Evolutionary conservation across 1,284 basidiomycete species (phyloP).

Genomic region (Malassezia japonica): DNA sequence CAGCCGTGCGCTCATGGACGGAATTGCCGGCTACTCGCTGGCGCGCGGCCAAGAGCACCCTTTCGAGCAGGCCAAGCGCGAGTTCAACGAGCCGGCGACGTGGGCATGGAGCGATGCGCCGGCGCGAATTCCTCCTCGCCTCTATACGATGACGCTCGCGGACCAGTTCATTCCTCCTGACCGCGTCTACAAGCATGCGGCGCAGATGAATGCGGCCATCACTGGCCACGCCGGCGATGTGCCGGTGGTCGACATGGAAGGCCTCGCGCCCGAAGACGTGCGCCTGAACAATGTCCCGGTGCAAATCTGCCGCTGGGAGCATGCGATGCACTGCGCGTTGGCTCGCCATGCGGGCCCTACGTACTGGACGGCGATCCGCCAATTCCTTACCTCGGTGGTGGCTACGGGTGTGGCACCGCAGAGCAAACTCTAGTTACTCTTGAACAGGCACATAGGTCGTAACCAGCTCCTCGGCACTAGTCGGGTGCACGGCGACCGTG

Average conservation of each 20-base stretch:
- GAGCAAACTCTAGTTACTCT: slow-evolving; percentile 5
- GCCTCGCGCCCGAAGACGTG: background rate
- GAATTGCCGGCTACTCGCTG: background rate
- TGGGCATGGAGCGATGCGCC: background rate
- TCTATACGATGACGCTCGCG: slow-evolving; percentile 1
- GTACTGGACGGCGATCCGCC: slow-evolving; percentile 10
- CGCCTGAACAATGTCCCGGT: background rate
- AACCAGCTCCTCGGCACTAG: slow-evolving; percentile 40
- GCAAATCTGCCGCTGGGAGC: background rate
- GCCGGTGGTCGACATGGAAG: background rate
- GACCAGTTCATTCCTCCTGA: slow-evolving; percentile 7
- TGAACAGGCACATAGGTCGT: slow-evolving; percentile 18
- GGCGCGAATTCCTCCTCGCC: slow-evolving; percentile 3
- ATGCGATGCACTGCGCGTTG: slow-evolving; percentile 6
- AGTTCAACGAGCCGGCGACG: background rate
- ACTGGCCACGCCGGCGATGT: too few relatives aligned
- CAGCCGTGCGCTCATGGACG: background rate
- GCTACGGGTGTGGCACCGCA: background rate
- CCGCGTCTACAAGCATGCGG: background rate
- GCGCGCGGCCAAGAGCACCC: background rate
- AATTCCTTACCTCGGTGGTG: background rate
- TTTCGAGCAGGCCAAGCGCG: background rate
- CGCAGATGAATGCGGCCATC: background rate
- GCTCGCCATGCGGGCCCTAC: background rate
- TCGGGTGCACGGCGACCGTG: slow-evolving; percentile 47